A percentile compares a stretch with the other conserved stretches of the same genome.
Conservation (phyloP, 2,329 filamentous ascomycete species). For the Cordyceps cicadae region DNA sequence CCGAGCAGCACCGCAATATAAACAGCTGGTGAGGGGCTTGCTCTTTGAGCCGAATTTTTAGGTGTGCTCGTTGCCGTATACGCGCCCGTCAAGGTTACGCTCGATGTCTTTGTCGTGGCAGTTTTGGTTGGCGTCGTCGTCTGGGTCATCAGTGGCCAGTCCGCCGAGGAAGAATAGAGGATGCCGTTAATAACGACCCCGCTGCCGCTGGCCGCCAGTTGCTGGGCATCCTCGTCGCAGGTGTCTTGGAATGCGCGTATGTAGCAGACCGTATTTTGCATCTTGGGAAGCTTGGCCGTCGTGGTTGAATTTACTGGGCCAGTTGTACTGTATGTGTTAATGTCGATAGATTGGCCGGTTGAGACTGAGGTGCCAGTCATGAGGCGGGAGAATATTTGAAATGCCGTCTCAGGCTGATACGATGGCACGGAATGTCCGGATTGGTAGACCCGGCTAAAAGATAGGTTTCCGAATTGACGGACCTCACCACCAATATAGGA, state of each 20-base stretch:
- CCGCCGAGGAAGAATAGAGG: slow-evolving; percentile 34
- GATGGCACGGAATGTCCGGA: slow-evolving; percentile 55
- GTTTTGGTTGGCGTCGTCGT: slow-evolving; percentile 17
- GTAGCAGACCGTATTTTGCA: slow-evolving; percentile 50
- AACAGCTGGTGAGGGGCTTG: not conserved
- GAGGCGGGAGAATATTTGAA: slow-evolving; percentile 53
- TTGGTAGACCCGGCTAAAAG: slow-evolving; percentile 59
- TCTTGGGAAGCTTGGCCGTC: slow-evolving; percentile 41
- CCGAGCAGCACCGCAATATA: not conserved
- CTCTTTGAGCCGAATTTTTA: slow-evolving; percentile 9
- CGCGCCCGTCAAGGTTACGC: slow-evolving; percentile 23
- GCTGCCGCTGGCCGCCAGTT: slow-evolving; percentile 37
- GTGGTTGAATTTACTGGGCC: slow-evolving; percentile 51
- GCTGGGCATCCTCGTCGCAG: slow-evolving; percentile 43
- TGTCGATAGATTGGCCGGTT: slow-evolving; percentile 44
- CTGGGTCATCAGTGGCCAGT: slow-evolving; percentile 32
- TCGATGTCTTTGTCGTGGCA: slow-evolving; percentile 15
- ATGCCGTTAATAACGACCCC: slow-evolving; percentile 55
- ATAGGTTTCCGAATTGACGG: slow-evolving; percentile 67
- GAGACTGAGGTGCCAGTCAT: slow-evolving; percentile 47
- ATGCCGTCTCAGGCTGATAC: slow-evolving; percentile 52
- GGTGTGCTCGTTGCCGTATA: slow-evolving; percentile 30
- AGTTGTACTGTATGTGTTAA: slow-evolving; percentile 45
- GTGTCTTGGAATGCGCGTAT: slow-evolving; percentile 42
- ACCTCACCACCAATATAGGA: slow-evolving; percentile 64